phyloP scores from a whole-genome alignment of 2,329 filamentous ascomycete genomes.

The Aureobasidium pullulans region DNA sequence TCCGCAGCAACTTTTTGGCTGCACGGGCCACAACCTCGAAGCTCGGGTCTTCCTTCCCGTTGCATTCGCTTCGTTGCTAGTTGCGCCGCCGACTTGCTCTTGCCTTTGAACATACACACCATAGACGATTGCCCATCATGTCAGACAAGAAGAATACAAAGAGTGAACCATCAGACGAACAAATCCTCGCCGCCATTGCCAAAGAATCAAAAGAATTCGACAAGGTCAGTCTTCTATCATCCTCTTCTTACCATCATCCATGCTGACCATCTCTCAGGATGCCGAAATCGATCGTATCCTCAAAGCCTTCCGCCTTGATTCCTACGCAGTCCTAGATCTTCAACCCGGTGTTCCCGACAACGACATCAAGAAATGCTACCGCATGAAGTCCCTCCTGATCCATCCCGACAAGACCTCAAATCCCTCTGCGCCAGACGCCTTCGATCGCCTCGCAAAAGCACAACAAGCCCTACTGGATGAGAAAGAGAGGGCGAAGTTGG shows the following conservation, averaged over 20 bases:
- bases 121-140: constrained; percentile 29
- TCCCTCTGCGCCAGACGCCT: constrained; percentile 82
- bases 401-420: constrained; percentile 98
- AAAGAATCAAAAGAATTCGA: constrained; percentile 83
- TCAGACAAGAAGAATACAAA: constrained; percentile 38
- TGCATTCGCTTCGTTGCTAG: not conserved
- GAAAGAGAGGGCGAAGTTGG: constrained; percentile 76
- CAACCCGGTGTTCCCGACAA: constrained; percentile 92
- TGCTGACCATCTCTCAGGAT: constrained; percentile 51
- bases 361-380: constrained; percentile 90
- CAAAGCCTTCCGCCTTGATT: constrained; percentile 75
- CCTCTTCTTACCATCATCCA: not conserved
- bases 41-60: not conserved
- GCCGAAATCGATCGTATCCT: constrained; percentile 92
- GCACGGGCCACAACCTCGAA: not conserved
- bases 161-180: constrained; percentile 45
- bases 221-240: constrained; percentile 50
- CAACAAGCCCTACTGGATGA: constrained; percentile 89
- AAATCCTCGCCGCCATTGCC: constrained; percentile 74
- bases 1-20: constrained; percentile 3
- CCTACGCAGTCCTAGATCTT: constrained; percentile 89
- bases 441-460: constrained; percentile 92
- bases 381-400: constrained; percentile 97
- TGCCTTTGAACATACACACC: not conserved
- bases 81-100: too few species aligned